Conservation (phyloP, 257 asterid genomes). For the Petrea volubilis region DNA sequence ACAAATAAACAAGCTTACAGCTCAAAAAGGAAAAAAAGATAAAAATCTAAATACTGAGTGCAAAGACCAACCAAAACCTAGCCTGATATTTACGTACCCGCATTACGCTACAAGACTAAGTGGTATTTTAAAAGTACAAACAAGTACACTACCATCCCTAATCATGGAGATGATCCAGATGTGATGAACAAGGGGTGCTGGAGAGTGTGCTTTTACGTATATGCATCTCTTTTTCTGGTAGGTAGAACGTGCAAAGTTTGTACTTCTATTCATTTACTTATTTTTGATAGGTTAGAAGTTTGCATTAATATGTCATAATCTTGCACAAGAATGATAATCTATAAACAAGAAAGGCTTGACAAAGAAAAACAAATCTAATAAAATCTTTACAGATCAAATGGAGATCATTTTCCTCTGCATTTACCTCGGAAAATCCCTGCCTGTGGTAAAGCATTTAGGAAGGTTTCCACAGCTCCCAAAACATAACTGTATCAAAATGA, state of each 20-base stretch:
- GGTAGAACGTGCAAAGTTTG: slow-evolving; percentile 4
- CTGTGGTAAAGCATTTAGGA: slow-evolving; percentile 86
- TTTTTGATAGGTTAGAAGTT: no score
- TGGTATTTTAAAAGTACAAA: neutral
- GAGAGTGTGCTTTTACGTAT: neutral
- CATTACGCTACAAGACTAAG: neutral
- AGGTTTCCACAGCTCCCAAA: slow-evolving; percentile 99
- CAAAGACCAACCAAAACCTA: neutral
- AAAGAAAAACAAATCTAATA: neutral
- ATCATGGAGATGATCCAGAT: slow-evolving; percentile 16
- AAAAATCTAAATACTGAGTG: neutral
- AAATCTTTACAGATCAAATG: slow-evolving; percentile 11
- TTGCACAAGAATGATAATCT: neutral
- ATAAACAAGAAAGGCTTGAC: neutral
- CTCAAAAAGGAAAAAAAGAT: neutral
- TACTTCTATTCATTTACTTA: no score
- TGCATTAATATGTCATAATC: neutral
- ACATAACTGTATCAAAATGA: slow-evolving; percentile 65
- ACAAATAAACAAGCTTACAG: slow-evolving; percentile 4
- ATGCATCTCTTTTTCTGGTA: slow-evolving; percentile 7
- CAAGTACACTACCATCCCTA: slow-evolving; percentile 4
- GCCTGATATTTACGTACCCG: neutral
- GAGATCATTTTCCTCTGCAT: slow-evolving; percentile 11
- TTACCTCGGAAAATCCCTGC: slow-evolving; percentile 97
- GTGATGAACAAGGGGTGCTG: slow-evolving; percentile 9